phyloP scores from a whole-genome alignment of 768 basidiomycete species.

The Mycena polygramma region DNA sequence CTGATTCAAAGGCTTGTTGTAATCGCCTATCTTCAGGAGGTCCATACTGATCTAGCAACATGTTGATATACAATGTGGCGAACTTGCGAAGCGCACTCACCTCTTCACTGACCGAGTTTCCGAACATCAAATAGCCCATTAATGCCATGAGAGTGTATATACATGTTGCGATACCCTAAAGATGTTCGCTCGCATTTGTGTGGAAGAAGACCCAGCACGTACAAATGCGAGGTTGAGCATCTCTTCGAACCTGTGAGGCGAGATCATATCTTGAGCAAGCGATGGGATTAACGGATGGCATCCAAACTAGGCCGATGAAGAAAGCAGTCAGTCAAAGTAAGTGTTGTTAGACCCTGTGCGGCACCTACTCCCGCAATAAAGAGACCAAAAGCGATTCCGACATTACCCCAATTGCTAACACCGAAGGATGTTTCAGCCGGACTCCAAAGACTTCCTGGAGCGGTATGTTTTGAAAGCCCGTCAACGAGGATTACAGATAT shows the following conservation, averaged over 20 bases:
- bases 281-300: conserved; percentile 95
- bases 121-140: conserved; percentile 95
- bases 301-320: conserved; percentile 68
- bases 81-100: conserved; percentile 52
- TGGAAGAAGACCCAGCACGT: conserved; percentile 44
- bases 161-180: conserved; percentile 70
- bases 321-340: not conserved
- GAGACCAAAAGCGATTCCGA: conserved; percentile 88
- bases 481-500: conserved; percentile 85
- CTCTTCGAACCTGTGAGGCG: conserved; percentile 82
- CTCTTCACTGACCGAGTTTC: conserved; percentile 82
- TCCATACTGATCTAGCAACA: conserved; percentile 81
- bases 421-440: conserved; percentile 78
- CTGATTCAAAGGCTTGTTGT: conserved; percentile 77
- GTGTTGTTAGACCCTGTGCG: not conserved
- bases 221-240: conserved; percentile 93
- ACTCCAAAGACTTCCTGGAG: conserved; percentile 86
- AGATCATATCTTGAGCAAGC: conserved; percentile 88
- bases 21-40: conserved; percentile 79
- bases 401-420: conserved; percentile 63
- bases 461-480: conserved; percentile 77
- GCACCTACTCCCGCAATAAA: conserved; percentile 86
- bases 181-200: not conserved
- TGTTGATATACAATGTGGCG: conserved; percentile 7
- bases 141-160: conserved; percentile 79